Conservation (phyloP, 768 basidiomycete genomes). For the Glaciozyma antarctica region DNA sequence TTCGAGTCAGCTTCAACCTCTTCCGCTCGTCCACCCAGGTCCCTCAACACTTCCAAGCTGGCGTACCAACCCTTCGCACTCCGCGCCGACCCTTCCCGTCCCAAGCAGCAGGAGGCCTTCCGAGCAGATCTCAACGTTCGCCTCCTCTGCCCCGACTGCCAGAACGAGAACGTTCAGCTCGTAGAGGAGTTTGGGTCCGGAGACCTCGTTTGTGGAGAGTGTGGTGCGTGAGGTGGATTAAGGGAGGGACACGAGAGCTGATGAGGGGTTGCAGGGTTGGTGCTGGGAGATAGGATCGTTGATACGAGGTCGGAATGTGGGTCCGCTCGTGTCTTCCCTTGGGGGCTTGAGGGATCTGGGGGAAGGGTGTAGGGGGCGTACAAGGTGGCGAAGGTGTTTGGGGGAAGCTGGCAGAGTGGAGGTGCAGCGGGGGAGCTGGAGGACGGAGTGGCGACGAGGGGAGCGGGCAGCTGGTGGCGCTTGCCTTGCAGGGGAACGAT, state of each 20-base stretch:
- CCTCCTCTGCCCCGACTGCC: conserved; percentile 82
- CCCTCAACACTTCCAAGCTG: background rate
- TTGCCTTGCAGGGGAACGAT: background rate
- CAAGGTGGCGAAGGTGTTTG: background rate
- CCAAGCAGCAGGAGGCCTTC: conserved; percentile 16
- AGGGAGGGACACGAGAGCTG: background rate
- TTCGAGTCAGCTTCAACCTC: too few species aligned
- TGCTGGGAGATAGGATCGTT: conserved; percentile 89
- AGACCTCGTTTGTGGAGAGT: conserved; percentile 88
- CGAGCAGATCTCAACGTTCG: conserved; percentile 33
- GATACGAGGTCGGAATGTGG: conserved; percentile 98
- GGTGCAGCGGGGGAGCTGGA: background rate
- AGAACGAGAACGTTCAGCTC: conserved; percentile 85
- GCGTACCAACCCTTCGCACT: conserved; percentile 14
- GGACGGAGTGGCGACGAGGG: background rate
- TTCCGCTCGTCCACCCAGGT: too few species aligned
- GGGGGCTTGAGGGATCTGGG: background rate
- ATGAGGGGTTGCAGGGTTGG: conserved; percentile 49
- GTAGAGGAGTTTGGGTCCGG: conserved; percentile 92
- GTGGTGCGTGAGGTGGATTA: conserved; percentile 42
- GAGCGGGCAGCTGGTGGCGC: background rate
- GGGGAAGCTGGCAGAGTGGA: background rate
- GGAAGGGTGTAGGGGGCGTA: background rate
- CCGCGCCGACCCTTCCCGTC: conserved; percentile 20
- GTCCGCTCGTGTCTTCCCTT: conserved; percentile 37